Percentiles rank a stretch among this genome's conserved stretches.
Evolutionary conservation across 1,284 basidiomycete species (phyloP).

Genomic region (Schizophyllum commune): DNA sequence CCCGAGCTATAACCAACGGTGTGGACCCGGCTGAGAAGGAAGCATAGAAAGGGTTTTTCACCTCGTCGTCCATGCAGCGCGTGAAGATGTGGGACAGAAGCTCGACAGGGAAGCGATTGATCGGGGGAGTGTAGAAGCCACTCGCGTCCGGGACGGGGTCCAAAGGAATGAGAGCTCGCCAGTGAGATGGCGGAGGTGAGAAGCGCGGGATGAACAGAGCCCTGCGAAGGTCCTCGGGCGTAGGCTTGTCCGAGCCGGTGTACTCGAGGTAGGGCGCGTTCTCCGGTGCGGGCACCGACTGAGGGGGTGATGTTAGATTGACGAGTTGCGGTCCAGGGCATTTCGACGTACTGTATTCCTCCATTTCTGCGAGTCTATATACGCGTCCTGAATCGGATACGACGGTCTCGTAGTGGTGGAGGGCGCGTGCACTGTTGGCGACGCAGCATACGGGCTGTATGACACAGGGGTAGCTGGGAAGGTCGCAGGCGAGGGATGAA

Average conservation of each 20-base stretch:
- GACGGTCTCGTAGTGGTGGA: too few relatives aligned
- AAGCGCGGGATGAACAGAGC: background rate
- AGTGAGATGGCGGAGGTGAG: background rate
- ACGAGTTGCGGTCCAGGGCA: too few relatives aligned
- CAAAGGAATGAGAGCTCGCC: background rate
- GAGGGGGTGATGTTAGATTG: too few relatives aligned
- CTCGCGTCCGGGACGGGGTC: background rate
- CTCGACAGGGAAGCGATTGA: background rate
- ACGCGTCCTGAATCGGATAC: too few relatives aligned
- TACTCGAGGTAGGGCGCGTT: too few relatives aligned
- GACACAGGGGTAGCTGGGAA: too few relatives aligned
- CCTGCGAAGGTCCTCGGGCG: background rate
- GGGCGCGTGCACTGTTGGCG: too few relatives aligned
- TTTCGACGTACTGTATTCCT: too few relatives aligned
- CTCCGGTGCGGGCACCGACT: too few relatives aligned
- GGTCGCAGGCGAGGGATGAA: too few relatives aligned
- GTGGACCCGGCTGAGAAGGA: background rate
- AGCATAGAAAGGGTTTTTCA: background rate
- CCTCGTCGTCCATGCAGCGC: background rate
- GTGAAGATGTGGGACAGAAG: background rate
- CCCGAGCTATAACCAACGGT: background rate
- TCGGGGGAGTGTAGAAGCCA: background rate
- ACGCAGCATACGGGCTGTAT: too few relatives aligned
- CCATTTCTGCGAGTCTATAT: too few relatives aligned
- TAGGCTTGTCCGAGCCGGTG: background rate